A percentile compares a stretch with the other conserved stretches of the same genome.
Conservation (phyloP, 768 basidiomycete species). For the Collybiopsis luxurians region DNA sequence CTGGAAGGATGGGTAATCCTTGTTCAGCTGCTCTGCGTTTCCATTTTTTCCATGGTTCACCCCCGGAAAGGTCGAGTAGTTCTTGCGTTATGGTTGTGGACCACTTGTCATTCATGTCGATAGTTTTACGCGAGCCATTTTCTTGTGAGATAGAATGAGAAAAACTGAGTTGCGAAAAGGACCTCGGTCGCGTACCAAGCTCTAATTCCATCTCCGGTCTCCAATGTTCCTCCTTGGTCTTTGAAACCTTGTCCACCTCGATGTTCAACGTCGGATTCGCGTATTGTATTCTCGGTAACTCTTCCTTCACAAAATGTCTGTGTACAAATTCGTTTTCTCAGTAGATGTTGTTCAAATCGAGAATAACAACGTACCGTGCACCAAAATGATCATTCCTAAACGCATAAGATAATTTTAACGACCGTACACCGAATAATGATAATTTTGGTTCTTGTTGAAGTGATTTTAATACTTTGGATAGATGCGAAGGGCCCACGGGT, state of each 20-base stretch:
- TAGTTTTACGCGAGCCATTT: conserved; percentile 26
- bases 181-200: conserved; percentile 47
- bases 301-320: conserved; percentile 78
- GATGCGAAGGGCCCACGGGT: conserved; percentile 46
- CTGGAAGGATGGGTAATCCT: conserved; percentile 48
- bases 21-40: conserved; percentile 43
- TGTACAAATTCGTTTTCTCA: neutral
- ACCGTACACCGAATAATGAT: conserved; percentile 44
- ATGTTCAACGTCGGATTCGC: conserved; percentile 70
- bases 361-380: conserved; percentile 50
- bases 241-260: conserved; percentile 51
- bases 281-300: conserved; percentile 76
- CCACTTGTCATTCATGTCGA: conserved; percentile 66
- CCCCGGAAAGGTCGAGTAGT: conserved; percentile 67
- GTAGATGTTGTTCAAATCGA: neutral
- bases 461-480: conserved; percentile 50
- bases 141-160: conserved; percentile 32
- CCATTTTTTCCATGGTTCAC: conserved; percentile 55
- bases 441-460: conserved; percentile 54
- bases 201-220: conserved; percentile 58
- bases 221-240: conserved; percentile 54
- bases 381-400: conserved; percentile 71
- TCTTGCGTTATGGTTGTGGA: conserved; percentile 67
- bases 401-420: conserved; percentile 55
- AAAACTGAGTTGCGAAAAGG: neutral